These are phyloP conservation scores for Rhizophagus sp. DNA, from an alignment of 192 early-diverging fungal species.

Conservation along the genomic window DNA sequence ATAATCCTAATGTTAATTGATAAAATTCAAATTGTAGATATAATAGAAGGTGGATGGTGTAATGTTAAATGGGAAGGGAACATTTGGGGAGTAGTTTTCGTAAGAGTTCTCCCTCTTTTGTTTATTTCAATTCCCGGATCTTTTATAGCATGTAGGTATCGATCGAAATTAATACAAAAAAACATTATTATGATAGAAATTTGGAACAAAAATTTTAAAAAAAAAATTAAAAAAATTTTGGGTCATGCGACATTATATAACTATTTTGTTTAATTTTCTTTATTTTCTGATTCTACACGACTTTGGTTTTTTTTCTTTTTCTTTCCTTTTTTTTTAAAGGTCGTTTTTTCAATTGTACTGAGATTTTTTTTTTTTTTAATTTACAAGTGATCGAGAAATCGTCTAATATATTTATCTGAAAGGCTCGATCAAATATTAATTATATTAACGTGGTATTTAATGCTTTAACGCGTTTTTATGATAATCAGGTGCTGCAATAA, in stretches of 20 bases:
- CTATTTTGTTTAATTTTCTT: background rate
- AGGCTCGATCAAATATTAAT: too few relatives aligned
- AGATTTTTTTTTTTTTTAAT: background rate
- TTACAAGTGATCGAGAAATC: background rate
- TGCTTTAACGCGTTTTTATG: background rate
- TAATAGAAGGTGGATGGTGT: background rate
- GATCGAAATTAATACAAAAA: background rate
- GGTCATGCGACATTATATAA: background rate
- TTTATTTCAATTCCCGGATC: background rate
- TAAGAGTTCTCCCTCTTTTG: background rate
- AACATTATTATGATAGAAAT: background rate
- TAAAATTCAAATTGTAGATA: background rate
- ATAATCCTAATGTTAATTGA: background rate
- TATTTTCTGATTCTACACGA: too few relatives aligned
- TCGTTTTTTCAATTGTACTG: background rate
- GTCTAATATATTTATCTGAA: background rate
- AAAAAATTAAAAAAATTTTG: background rate
- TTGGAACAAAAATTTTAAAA: background rate
- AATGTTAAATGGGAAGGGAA: background rate
- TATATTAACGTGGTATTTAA: background rate
- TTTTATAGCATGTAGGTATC: background rate
- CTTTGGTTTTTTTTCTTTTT: too few relatives aligned
- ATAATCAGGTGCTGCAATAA: background rate
- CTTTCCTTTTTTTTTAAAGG: too few relatives aligned
- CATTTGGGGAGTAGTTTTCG: background rate